Conservation (phyloP, 2,329 filamentous ascomycete species). For the Aspergillus chevalieri region DNA sequence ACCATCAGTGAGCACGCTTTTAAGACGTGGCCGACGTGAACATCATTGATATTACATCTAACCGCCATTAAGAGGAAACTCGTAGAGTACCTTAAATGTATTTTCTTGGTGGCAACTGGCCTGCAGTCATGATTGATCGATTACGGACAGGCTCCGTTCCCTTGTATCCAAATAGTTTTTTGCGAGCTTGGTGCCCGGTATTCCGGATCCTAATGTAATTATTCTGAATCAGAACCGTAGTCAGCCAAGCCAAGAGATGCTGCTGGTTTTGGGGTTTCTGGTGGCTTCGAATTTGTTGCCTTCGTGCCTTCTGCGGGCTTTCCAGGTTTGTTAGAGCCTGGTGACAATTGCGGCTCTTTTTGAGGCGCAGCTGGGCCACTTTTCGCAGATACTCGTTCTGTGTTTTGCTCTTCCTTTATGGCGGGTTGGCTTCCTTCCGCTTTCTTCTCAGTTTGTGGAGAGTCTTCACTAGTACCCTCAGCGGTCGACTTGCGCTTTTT, state of each 20-base stretch:
- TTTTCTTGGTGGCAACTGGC: neutral
- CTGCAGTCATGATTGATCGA: neutral
- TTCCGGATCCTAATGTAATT: slow-evolving; percentile 4
- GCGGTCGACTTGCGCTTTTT: slow-evolving; percentile 39
- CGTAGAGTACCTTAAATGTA: neutral
- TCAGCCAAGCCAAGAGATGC: slow-evolving; percentile 29
- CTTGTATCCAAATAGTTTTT: neutral
- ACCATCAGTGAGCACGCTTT: neutral
- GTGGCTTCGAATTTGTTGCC: neutral
- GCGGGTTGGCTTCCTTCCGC: slow-evolving; percentile 3
- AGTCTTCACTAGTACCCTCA: slow-evolving; percentile 9
- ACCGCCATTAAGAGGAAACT: neutral
- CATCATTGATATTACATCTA: neutral
- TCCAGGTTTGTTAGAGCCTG: neutral
- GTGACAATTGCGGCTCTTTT: neutral
- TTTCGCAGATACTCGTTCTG: neutral
- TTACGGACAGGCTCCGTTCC: neutral
- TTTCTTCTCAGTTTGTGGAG: slow-evolving; percentile 7
- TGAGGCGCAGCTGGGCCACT: neutral
- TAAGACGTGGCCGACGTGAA: neutral
- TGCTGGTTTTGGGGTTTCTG: slow-evolving; percentile 7
- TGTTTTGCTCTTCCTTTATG: neutral
- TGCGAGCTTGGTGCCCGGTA: neutral
- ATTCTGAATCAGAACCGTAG: slow-evolving; percentile 39
- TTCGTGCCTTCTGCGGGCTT: neutral